phyloP scores from a whole-genome alignment of 1,284 basidiomycete species.

The Heterobasidion irregulare region DNA sequence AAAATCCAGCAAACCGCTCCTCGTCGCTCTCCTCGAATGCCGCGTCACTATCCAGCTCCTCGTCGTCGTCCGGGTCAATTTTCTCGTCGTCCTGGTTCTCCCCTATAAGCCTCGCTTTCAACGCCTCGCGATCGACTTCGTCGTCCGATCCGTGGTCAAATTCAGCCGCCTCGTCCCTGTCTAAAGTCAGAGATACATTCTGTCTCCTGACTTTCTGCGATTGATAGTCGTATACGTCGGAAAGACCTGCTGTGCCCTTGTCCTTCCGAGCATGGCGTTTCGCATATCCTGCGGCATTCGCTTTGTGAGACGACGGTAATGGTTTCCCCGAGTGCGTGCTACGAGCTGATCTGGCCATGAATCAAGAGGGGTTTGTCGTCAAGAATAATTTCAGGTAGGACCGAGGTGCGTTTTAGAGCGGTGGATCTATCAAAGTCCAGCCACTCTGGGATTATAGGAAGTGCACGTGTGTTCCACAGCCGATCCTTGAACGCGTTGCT shows the following conservation, averaged over 20 bases:
- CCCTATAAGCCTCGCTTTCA: constrained; percentile 46
- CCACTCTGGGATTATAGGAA: neutral
- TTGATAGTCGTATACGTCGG: constrained; percentile 58
- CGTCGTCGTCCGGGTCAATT: constrained; percentile 60
- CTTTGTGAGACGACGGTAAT: constrained; percentile 5
- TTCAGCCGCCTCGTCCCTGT: constrained; percentile 44
- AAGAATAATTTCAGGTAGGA: neutral
- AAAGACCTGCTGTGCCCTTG: constrained; percentile 20
- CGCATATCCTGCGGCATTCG: constrained; percentile 42
- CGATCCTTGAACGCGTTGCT: no score
- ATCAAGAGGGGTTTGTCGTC: neutral
- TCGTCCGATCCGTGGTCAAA: constrained; percentile 24
- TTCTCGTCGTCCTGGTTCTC: constrained; percentile 49
- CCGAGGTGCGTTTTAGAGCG: no score
- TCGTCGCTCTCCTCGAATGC: constrained; percentile 81
- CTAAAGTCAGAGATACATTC: constrained; percentile 45
- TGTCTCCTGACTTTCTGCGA: constrained; percentile 47
- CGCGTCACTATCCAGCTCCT: constrained; percentile 73
- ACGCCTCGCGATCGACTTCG: constrained; percentile 23
- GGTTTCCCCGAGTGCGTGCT: constrained; percentile 2
- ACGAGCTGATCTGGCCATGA: constrained; percentile 5
- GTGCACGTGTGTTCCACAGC: no score
- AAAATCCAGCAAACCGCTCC: constrained; percentile 67
- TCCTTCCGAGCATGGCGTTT: constrained; percentile 41
- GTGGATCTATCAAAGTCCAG: neutral